Conservation (phyloP, 1,284 basidiomycete species). For the Tranzscheliella williamsii region DNA sequence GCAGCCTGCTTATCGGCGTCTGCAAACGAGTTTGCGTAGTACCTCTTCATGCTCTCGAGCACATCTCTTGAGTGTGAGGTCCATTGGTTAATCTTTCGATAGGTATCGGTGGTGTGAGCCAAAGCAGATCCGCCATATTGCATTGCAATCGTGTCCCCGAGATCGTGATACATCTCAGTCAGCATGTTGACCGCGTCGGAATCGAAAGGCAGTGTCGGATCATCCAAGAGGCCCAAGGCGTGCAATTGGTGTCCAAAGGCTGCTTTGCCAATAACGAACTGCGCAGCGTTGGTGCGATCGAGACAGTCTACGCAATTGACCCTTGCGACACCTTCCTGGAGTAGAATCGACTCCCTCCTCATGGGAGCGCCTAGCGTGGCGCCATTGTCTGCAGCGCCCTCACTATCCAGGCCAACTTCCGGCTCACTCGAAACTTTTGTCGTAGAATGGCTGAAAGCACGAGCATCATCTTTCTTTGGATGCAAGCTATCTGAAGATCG, state of each 20-base stretch:
- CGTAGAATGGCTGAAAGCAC: no score
- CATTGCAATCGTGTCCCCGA: conserved; percentile 75
- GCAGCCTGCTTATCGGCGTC: conserved; percentile 96
- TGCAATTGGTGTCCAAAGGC: conserved; percentile 94
- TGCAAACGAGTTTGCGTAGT: conserved; percentile 87
- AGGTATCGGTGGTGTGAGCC: conserved; percentile 95
- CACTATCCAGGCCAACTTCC: not conserved
- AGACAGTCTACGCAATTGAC: conserved; percentile 79
- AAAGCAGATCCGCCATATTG: conserved; percentile 77
- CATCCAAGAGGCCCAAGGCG: conserved; percentile 74
- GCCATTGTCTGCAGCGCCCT: not conserved
- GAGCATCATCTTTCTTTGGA: not conserved
- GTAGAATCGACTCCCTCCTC: conserved; percentile 65
- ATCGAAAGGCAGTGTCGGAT: conserved; percentile 85
- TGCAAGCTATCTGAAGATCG: not conserved
- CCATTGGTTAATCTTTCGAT: conserved; percentile 90
- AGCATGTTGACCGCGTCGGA: conserved; percentile 95
- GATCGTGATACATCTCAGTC: conserved; percentile 92
- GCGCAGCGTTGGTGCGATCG: conserved; percentile 90
- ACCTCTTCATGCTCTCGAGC: conserved; percentile 91
- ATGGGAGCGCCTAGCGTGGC: not conserved
- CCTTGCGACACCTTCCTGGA: conserved; percentile 82
- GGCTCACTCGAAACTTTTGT: not conserved
- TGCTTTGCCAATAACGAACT: conserved; percentile 95
- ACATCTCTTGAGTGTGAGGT: conserved; percentile 96